Evolutionary conservation across 2,329 filamentous ascomycete species (phyloP), one percentile per base, ranked within the genome.

Genomic region (Xylaria sp.): DNA sequence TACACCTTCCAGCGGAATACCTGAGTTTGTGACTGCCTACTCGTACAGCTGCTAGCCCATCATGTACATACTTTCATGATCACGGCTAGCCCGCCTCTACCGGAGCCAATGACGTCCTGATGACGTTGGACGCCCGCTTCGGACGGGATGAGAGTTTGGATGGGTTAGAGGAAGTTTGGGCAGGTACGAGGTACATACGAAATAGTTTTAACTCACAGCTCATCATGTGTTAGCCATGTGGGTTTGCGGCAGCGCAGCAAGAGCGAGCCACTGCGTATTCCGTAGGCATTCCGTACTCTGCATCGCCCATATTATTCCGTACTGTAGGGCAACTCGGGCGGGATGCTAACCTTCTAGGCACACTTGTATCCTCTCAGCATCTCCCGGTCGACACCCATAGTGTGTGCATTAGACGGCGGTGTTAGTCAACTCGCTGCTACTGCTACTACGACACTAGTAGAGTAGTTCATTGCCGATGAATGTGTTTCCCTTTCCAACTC

Each of bases 201-300:
- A 42, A 42, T 13, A n/a, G 49, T 6, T 35, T 46, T 51, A 60
- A 54, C 52, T 58, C 42, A 19, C 16, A 52, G 54, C 48, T 52
- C 57, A 30, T 30, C 23, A 16, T 50, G 44, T 51, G 42, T 48
- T 49, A 52, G 47, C 42, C 54, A 59, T 56, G 55, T 63, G 53
- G 48, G 56, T 39, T 53, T 44, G 46, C 50, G 47, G 34, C 59
- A 56, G 57, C 47, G 44, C 39, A 55, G 57, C 44, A 30, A 30
- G 23, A 30, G 23, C 23, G 23, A 30, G 23, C 23, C 23, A 5
- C 23, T 30, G 23, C 23, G 23, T 4, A 30, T 30, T 30, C 23
- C 23, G 23, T 30, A 30, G 23, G 23, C 5, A 30, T 30, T 30
- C 23, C 23, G 23, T 30, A 30, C 23, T 16, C 16, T 16, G 16